Evolutionary conservation across 2,329 filamentous ascomycete genomes (phyloP).

Genomic region (Ilyonectria destructans): DNA sequence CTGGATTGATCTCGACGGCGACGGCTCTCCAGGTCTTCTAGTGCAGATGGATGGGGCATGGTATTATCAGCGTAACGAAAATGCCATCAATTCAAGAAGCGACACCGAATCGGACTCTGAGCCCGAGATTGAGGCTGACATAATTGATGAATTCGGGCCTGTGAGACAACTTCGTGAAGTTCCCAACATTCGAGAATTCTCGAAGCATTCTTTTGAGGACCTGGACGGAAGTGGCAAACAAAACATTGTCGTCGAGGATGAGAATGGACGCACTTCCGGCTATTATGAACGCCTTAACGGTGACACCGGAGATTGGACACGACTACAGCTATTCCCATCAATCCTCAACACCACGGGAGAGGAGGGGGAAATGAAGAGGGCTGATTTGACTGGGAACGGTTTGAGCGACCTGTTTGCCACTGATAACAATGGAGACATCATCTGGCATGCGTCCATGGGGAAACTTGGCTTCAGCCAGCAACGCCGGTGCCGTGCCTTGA

Average conservation of each 20-base stretch:
- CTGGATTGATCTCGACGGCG: slow-evolving; percentile 20
- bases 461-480: background rate
- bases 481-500: background rate
- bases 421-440: background rate
- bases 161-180: too few relatives aligned
- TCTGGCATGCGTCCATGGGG: background rate
- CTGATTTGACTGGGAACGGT: slow-evolving; percentile 15
- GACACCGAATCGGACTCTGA: background rate
- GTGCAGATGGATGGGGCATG: background rate
- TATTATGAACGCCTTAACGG: background rate
- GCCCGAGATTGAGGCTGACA: too few relatives aligned
- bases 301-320: background rate
- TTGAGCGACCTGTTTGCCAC: background rate
- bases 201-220: background rate
- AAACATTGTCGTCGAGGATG: background rate
- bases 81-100: too few relatives aligned
- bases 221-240: background rate
- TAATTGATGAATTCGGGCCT: too few relatives aligned
- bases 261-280: too few relatives aligned
- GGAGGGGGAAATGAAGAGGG: background rate
- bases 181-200: too few relatives aligned
- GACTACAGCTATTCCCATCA: background rate
- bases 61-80: slow-evolving; percentile 12
- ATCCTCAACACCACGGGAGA: background rate
- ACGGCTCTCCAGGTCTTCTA: slow-evolving; percentile 9